These are phyloP conservation scores for Plenodomus tracheiphilus DNA, from an alignment of 2,329 filamentous ascomycete species.

Conservation along the genomic window DNA sequence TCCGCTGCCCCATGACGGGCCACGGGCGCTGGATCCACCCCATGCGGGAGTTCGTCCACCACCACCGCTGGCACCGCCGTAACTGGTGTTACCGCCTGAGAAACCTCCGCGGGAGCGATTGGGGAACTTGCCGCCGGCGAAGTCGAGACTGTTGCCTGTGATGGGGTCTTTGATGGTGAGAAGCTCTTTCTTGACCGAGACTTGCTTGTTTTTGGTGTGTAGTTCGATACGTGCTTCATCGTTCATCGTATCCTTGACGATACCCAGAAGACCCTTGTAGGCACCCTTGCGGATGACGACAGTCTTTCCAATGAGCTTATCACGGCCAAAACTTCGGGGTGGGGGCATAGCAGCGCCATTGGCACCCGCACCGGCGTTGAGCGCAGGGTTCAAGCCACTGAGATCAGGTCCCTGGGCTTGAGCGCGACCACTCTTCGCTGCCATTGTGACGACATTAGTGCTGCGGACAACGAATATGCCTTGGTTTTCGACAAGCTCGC, in stretches of 20 bases:
- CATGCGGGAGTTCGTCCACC: slow-evolving; percentile 41
- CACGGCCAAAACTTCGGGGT: slow-evolving; percentile 73
- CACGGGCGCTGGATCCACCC: slow-evolving; percentile 48
- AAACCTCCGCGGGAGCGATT: slow-evolving; percentile 46
- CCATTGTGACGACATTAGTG: slow-evolving; percentile 83
- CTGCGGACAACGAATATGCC: slow-evolving; percentile 87
- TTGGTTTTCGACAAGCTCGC: slow-evolving; percentile 81
- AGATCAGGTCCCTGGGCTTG: slow-evolving; percentile 76
- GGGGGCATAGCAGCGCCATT: slow-evolving; percentile 63
- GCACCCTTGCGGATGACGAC: slow-evolving; percentile 85
- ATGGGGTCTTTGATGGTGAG: slow-evolving; percentile 81
- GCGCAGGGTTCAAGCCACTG: slow-evolving; percentile 86
- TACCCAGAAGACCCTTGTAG: slow-evolving; percentile 90
- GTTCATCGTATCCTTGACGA: slow-evolving; percentile 93
- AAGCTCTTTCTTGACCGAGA: slow-evolving; percentile 79
- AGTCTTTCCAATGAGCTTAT: slow-evolving; percentile 86
- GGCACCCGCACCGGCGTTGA: slow-evolving; percentile 60
- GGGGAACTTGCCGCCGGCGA: slow-evolving; percentile 50
- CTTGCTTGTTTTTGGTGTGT: slow-evolving; percentile 90
- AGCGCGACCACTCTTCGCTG: slow-evolving; percentile 88
- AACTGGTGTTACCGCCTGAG: slow-evolving; percentile 36
- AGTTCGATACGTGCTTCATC: slow-evolving; percentile 85
- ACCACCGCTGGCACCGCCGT: slow-evolving; percentile 35
- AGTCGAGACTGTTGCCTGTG: slow-evolving; percentile 77
- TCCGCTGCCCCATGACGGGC: slow-evolving; percentile 54